These are phyloP conservation scores for Trichosporon faecale DNA, from an alignment of 1,284 basidiomycete species.

Conservation along the genomic window DNA sequence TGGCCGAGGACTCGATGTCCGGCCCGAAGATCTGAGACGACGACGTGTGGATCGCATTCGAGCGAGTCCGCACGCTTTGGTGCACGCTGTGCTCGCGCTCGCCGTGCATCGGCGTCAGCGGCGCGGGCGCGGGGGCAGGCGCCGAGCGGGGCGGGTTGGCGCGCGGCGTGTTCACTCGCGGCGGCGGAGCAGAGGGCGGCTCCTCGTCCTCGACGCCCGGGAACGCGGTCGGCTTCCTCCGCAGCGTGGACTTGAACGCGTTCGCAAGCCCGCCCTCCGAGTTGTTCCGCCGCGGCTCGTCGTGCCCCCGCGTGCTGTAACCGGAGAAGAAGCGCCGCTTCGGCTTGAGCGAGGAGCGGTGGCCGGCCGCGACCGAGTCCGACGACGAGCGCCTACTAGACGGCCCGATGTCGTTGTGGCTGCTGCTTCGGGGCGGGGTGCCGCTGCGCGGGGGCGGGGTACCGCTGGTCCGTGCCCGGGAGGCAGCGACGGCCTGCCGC, in stretches of 20 bases:
- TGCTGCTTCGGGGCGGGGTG: slow-evolving; percentile 7
- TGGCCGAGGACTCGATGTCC: slow-evolving; percentile 24
- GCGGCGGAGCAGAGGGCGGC: neutral
- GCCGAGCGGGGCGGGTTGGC: neutral
- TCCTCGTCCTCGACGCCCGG: slow-evolving; percentile 11
- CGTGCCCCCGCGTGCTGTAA: slow-evolving; percentile 4
- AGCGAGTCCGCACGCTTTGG: slow-evolving; percentile 27
- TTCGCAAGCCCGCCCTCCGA: neutral
- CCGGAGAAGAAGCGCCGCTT: slow-evolving; percentile 7
- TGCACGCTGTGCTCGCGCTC: slow-evolving; percentile 13
- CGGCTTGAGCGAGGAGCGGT: neutral
- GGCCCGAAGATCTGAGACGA: slow-evolving; percentile 24
- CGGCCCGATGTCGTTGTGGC: neutral
- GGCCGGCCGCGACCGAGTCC: neutral
- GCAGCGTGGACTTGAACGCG: neutral
- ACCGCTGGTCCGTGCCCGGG: neutral
- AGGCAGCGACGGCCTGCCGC: slow-evolving; percentile 6
- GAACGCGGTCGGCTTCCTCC: slow-evolving; percentile 13
- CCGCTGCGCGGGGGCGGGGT: neutral
- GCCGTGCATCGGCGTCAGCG: slow-evolving; percentile 5
- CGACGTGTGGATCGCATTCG: slow-evolving; percentile 22
- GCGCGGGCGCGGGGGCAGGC: neutral
- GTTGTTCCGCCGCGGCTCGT: neutral
- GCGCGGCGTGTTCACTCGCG: neutral
- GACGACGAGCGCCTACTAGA: neutral